Conservation (phyloP, 192 early-diverging fungal species). For the Coemansia sp. region DNA sequence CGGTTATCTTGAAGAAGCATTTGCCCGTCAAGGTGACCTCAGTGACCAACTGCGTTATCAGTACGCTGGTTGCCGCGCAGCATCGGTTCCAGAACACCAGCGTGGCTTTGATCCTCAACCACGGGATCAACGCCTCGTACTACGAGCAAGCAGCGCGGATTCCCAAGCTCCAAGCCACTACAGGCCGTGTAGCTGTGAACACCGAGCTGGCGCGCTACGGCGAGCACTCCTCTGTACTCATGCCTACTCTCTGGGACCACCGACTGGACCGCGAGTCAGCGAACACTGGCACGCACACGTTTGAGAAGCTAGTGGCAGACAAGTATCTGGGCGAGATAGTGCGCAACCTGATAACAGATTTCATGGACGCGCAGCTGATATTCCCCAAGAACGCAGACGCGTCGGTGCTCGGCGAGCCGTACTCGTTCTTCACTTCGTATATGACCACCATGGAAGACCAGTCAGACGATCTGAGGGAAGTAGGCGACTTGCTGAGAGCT, state of each 20-base stretch:
- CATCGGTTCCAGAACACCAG: constrained; percentile 75
- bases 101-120: constrained; percentile 89
- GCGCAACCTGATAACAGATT: constrained; percentile 79
- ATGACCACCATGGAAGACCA: constrained; percentile 80
- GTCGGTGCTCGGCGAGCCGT: constrained; percentile 62
- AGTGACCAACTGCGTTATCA: constrained; percentile 95
- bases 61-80: constrained; percentile 86
- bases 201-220: constrained; percentile 94
- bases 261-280: constrained; percentile 79
- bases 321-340: constrained; percentile 94
- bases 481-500: constrained; percentile 71
- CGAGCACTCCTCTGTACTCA: constrained; percentile 67
- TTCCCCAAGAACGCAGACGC: constrained; percentile 61
- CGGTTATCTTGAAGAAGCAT: constrained; percentile 67
- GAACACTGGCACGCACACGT: constrained; percentile 80
- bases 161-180: constrained; percentile 5
- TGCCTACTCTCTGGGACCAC: constrained; percentile 81
- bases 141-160: constrained; percentile 62
- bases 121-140: constrained; percentile 96
- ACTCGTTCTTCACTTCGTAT: constrained; percentile 78
- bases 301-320: constrained; percentile 95
- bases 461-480: constrained; percentile 64
- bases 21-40: constrained; percentile 81
- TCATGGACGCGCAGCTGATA: constrained; percentile 80
- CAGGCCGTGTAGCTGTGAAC: constrained; percentile 81